Conservation (phyloP, 768 basidiomycete genomes). For the Lactarius evosmus region DNA sequence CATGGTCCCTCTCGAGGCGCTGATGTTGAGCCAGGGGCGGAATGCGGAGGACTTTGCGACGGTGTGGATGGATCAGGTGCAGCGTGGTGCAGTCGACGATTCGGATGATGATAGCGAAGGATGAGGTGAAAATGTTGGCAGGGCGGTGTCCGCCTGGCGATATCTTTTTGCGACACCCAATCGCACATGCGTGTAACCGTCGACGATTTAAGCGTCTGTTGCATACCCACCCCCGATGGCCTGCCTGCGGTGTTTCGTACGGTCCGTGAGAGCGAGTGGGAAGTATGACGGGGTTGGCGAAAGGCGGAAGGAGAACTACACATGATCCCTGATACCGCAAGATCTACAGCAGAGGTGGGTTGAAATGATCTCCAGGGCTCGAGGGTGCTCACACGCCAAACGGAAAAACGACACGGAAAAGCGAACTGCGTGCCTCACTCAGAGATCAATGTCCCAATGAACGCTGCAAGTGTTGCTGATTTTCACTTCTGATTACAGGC, state of each 20-base stretch:
- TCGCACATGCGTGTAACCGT: too few species aligned
- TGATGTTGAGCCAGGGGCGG: constrained; percentile 72
- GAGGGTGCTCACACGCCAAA: too few species aligned
- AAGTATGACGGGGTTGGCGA: neutral
- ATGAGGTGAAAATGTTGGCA: too few species aligned
- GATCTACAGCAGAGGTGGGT: too few species aligned
- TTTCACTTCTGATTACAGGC: too few species aligned
- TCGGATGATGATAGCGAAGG: constrained; percentile 10
- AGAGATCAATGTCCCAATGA: too few species aligned
- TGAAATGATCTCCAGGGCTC: too few species aligned
- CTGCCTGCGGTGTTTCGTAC: neutral
- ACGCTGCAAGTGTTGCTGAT: too few species aligned
- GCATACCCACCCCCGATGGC: neutral
- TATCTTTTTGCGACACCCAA: neutral
- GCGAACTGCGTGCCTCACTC: too few species aligned
- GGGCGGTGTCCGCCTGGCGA: neutral
- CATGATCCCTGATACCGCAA: too few species aligned
- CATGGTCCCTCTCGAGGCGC: constrained; percentile 87
- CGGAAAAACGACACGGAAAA: too few species aligned
- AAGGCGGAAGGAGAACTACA: too few species aligned
- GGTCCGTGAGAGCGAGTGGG: neutral
- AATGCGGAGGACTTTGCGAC: constrained; percentile 72
- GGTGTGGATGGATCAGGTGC: constrained; percentile 55
- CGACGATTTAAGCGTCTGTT: neutral
- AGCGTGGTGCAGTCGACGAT: constrained; percentile 30